Percentiles rank a stretch among this genome's conserved stretches.
These are phyloP conservation scores for Halteria grandinella DNA, from an alignment of 73 alveolate genomes.

Conservation along the genomic window DNA sequence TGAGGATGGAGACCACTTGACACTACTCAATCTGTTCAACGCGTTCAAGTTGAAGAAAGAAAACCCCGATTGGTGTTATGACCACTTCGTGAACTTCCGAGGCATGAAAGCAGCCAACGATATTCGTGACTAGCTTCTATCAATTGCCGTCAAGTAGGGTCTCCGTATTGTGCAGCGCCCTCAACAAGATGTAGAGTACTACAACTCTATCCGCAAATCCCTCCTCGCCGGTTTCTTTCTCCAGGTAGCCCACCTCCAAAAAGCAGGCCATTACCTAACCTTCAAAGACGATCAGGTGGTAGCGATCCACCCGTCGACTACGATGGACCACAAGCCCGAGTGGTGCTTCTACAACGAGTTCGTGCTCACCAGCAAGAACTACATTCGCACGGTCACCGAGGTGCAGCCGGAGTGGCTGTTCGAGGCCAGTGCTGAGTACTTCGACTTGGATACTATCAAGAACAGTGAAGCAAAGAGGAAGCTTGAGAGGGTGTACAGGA, in stretches of 20 bases:
- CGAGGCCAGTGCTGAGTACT: constrained; percentile 96
- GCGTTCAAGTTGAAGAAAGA: constrained; percentile 90
- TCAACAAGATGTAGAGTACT: constrained; percentile 69
- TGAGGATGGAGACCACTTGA: constrained; percentile 99
- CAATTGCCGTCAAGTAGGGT: constrained; percentile 74
- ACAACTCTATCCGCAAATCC: constrained; percentile 78
- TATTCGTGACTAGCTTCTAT: constrained; percentile 85
- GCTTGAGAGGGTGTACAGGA: constrained; percentile 37
- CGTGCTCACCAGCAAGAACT: constrained; percentile 97
- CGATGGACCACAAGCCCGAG: constrained; percentile 97
- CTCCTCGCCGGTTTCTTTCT: constrained; percentile 90
- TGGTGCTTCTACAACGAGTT: constrained; percentile 98
- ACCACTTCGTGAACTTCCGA: constrained; percentile 91
- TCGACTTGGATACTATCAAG: constrained; percentile 54
- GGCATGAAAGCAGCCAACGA: constrained; percentile 93
- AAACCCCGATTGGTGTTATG: constrained; percentile 95
- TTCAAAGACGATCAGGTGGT: constrained; percentile 97
- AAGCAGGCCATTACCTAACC: constrained; percentile 95
- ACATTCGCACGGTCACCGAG: constrained; percentile 95
- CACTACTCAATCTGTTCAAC: constrained; percentile 93
- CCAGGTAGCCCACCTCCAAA: constrained; percentile 96
- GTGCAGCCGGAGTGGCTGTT: constrained; percentile 97
- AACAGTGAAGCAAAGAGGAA: constrained; percentile 57
- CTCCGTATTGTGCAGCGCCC: constrained; percentile 52
- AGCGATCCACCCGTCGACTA: constrained; percentile 97